A percentile compares a stretch with the other conserved stretches of the same genome.
Evolutionary conservation across 208 protist genomes (phyloP).

Genomic region (Leishmania arabica): DNA sequence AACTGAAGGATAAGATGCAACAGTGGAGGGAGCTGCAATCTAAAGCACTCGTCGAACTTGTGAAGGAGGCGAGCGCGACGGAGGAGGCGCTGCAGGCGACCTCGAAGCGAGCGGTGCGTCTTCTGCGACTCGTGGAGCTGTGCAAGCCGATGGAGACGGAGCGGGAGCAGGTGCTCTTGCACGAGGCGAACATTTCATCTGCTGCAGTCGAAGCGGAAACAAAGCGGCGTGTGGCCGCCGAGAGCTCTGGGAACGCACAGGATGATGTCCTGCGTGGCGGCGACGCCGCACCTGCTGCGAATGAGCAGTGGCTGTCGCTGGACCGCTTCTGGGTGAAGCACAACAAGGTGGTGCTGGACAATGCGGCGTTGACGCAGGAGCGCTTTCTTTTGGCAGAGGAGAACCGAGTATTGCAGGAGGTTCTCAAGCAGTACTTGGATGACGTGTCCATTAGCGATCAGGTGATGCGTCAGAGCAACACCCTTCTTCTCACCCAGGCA

Average conservation of each 20-base stretch:
- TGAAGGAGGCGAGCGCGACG: conserved; percentile 84
- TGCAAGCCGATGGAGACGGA: conserved; percentile 96
- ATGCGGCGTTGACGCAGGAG: conserved; percentile 92
- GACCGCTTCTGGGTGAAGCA: conserved; percentile 94
- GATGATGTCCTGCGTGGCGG: conserved; percentile 24
- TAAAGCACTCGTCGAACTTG: conserved; percentile 84
- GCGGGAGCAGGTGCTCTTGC: conserved; percentile 92
- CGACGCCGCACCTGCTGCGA: conserved; percentile 19
- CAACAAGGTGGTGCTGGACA: conserved; percentile 97
- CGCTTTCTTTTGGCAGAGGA: conserved; percentile 86
- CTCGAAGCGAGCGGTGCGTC: conserved; percentile 77
- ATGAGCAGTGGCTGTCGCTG: conserved; percentile 90
- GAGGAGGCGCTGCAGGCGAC: conserved; percentile 79
- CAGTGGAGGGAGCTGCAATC: conserved; percentile 89
- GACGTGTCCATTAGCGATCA: conserved; percentile 94
- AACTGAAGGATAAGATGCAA: conserved; percentile 95
- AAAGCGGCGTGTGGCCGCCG: conserved; percentile 43
- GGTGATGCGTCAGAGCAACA: conserved; percentile 78
- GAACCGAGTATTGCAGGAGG: conserved; percentile 84
- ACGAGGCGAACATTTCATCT: conserved; percentile 77
- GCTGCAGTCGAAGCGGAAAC: conserved; percentile 80
- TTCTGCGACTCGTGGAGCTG: conserved; percentile 94
- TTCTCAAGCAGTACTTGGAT: conserved; percentile 96
- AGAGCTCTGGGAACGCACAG: conserved; percentile 32
- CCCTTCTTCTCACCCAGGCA: conserved; percentile 49